phyloP scores from a whole-genome alignment of 352 stramenopile species.

The Globisporangium recalcitrans region DNA sequence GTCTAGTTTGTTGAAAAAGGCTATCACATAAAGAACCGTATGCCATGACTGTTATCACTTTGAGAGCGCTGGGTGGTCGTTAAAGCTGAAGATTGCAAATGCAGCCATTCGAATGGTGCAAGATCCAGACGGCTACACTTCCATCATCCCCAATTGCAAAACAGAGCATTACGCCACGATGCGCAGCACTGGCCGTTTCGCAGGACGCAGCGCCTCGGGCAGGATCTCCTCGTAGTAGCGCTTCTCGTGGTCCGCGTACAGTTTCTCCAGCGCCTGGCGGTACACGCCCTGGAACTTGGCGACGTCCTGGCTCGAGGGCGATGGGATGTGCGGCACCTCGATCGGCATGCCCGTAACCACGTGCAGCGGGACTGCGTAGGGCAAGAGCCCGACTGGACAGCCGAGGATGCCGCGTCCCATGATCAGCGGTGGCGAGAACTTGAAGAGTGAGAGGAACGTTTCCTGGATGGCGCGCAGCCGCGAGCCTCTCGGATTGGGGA shows the following conservation, averaged over 20 bases:
- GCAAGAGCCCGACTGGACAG: slow-evolving; percentile 28
- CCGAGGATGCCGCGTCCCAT: slow-evolving; percentile 27
- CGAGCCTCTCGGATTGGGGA: slow-evolving; percentile 37
- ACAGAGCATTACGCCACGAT: slow-evolving; percentile 40
- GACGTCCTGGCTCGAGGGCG: slow-evolving; percentile 38
- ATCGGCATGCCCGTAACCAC: slow-evolving; percentile 43
- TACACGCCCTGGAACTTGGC: slow-evolving; percentile 44
- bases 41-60: no score
- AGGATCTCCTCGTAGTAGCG: slow-evolving; percentile 38
- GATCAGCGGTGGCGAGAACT: slow-evolving; percentile 36
- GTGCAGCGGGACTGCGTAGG: slow-evolving; percentile 28
- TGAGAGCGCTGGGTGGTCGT: no score
- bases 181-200: slow-evolving; percentile 21
- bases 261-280: slow-evolving; percentile 29
- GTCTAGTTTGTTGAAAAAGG: no score
- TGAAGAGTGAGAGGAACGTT: slow-evolving; percentile 29
- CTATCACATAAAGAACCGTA: no score
- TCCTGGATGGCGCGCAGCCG: slow-evolving; percentile 33
- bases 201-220: slow-evolving; percentile 22
- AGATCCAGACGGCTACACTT: no score
- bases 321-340: slow-evolving; percentile 29
- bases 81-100: background rate
- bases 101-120: background rate
- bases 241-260: slow-evolving; percentile 46
- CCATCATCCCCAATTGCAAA: no score